Conservation (phyloP, 2,329 filamentous ascomycete species). For the Diplodia scrobiculata region DNA sequence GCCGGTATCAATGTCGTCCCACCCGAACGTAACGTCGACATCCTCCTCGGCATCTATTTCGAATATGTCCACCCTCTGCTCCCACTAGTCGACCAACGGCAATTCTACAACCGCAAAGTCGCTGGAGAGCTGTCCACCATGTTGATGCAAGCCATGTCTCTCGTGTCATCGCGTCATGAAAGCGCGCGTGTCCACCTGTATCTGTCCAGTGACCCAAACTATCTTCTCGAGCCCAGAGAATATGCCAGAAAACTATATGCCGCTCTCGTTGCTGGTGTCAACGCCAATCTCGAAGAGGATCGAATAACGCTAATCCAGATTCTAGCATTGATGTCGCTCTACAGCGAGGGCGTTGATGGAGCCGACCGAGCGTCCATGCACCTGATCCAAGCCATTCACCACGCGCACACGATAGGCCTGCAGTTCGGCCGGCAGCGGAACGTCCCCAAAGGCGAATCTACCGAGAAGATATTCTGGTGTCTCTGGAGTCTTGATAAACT, state of each 20-base stretch:
- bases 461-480: constrained; percentile 54
- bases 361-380: constrained; percentile 53
- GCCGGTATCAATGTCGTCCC: constrained; percentile 43
- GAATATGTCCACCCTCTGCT: constrained; percentile 51
- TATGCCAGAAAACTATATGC: constrained; percentile 52
- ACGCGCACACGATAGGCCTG: constrained; percentile 53
- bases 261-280: constrained; percentile 47
- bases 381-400: constrained; percentile 53
- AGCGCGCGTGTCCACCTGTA: constrained; percentile 47
- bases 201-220: constrained; percentile 42
- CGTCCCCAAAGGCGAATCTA: constrained; percentile 43
- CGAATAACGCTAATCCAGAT: constrained; percentile 52
- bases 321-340: constrained; percentile 51
- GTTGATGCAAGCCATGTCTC: constrained; percentile 51
- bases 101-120: constrained; percentile 45
- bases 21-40: constrained; percentile 42
- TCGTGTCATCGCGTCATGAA: constrained; percentile 53
- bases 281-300: constrained; percentile 49
- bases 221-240: constrained; percentile 44
- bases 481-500: constrained; percentile 54
- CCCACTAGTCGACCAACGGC: constrained; percentile 50
- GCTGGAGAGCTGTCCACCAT: constrained; percentile 45
- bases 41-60: constrained; percentile 52
- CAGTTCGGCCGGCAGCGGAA: constrained; percentile 45
- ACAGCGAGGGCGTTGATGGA: constrained; percentile 53